These are phyloP conservation scores for Fusarium graminum DNA, from an alignment of 2,329 filamentous ascomycete species.

Conservation along the genomic window DNA sequence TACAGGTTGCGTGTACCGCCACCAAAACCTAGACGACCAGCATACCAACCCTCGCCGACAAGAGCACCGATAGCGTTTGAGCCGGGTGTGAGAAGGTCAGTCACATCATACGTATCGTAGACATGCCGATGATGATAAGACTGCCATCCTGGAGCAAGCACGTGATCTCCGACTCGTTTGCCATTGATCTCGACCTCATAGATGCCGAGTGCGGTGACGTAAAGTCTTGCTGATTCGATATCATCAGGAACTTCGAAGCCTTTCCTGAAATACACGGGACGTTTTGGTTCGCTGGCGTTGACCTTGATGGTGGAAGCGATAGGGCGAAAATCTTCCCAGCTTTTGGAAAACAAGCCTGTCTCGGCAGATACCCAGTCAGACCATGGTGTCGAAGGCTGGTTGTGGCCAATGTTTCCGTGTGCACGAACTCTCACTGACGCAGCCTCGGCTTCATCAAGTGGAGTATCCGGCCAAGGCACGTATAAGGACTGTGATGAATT, in stretches of 20 bases:
- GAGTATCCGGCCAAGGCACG: slow-evolving; percentile 59
- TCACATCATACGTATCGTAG: slow-evolving; percentile 68
- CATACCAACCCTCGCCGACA: slow-evolving; percentile 64
- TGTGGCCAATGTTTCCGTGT: slow-evolving; percentile 41
- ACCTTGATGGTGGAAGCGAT: slow-evolving; percentile 51
- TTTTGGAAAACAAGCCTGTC: slow-evolving; percentile 48
- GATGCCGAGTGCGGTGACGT: slow-evolving; percentile 61
- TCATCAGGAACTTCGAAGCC: slow-evolving; percentile 47
- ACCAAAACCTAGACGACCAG: slow-evolving; percentile 52
- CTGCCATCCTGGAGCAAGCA: slow-evolving; percentile 66
- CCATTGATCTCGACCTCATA: slow-evolving; percentile 65
- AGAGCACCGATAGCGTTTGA: slow-evolving; percentile 55
- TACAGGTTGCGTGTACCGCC: slow-evolving; percentile 48
- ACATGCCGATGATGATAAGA: slow-evolving; percentile 63
- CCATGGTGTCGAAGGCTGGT: slow-evolving; percentile 42
- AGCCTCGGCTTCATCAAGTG: slow-evolving; percentile 51
- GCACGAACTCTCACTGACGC: slow-evolving; percentile 54
- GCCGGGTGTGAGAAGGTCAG: slow-evolving; percentile 56
- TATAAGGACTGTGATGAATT: slow-evolving; percentile 57
- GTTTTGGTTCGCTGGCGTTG: slow-evolving; percentile 48
- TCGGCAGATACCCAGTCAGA: slow-evolving; percentile 53
- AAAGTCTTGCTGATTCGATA: slow-evolving; percentile 57
- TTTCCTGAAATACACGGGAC: slow-evolving; percentile 53
- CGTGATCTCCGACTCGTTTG: slow-evolving; percentile 43
- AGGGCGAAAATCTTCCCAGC: slow-evolving; percentile 50